Conservation (phyloP, 164 flowering plant species). For the Berberis vulgaris region DNA sequence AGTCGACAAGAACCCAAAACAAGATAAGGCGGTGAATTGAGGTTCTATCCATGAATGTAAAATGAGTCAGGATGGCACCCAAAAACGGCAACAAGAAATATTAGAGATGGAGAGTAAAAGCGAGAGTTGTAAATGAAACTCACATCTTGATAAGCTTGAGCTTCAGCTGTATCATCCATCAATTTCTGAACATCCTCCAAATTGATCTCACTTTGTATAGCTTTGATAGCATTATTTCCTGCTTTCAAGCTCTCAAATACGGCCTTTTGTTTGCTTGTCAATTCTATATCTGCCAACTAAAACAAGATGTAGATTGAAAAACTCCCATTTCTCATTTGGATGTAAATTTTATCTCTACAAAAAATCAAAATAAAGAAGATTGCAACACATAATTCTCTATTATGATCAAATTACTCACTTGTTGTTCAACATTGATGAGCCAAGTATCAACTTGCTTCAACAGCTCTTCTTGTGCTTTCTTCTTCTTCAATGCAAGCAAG, state of each 20-base stretch:
- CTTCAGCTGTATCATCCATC: conserved; percentile 93
- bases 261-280: conserved; percentile 88
- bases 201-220: conserved; percentile 85
- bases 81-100: not conserved
- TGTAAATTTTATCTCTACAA: not conserved
- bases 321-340: not conserved
- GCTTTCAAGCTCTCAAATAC: conserved; percentile 88
- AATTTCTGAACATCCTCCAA: conserved; percentile 90
- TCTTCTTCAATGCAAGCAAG: conserved; percentile 86
- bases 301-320: conserved; percentile 13
- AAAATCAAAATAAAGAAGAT: not conserved
- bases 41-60: too few species aligned
- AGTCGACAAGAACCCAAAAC: too few species aligned
- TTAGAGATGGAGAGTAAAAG: not conserved
- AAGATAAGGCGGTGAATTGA: too few species aligned
- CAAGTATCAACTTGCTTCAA: conserved; percentile 90
- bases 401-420: conserved; percentile 33
- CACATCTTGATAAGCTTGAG: conserved; percentile 95
- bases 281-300: conserved; percentile 92
- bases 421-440: conserved; percentile 92
- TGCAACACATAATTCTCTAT: not conserved
- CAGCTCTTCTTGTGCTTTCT: conserved; percentile 83
- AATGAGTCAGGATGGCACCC: not conserved
- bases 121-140: conserved; percentile 18
- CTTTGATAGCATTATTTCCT: conserved; percentile 77